phyloP scores from a whole-genome alignment of 2,329 filamentous ascomycete species.

The Anthostomella pinea region DNA sequence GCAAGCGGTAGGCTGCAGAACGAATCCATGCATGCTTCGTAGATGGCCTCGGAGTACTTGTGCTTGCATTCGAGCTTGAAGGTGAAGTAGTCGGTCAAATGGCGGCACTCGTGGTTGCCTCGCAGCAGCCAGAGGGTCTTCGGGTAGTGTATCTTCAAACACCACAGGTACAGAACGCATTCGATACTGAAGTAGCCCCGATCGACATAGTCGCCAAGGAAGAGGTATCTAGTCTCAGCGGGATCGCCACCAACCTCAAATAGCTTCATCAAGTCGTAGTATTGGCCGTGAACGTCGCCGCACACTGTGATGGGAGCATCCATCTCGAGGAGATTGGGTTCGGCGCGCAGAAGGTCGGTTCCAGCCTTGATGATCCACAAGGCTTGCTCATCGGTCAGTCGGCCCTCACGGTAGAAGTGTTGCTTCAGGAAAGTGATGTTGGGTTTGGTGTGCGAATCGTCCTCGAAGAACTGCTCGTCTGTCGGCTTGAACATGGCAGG shows the following conservation, averaged over 20 bases:
- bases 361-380: slow-evolving; percentile 91
- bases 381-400: slow-evolving; percentile 94
- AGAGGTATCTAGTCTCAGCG: slow-evolving; percentile 92
- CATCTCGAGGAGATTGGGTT: slow-evolving; percentile 98
- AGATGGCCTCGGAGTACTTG: slow-evolving; percentile 95
- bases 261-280: slow-evolving; percentile 99
- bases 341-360: slow-evolving; percentile 79
- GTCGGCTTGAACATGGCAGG: slow-evolving; percentile 90
- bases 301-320: slow-evolving; percentile 98
- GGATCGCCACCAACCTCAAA: slow-evolving; percentile 98
- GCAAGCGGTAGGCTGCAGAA: slow-evolving; percentile 93
- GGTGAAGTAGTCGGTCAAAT: slow-evolving; percentile 99
- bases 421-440: slow-evolving; percentile 94
- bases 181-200: slow-evolving; percentile 99
- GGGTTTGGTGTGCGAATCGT: slow-evolving; percentile 81
- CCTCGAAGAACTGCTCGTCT: slow-evolving; percentile 91
- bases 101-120: slow-evolving; percentile 97
- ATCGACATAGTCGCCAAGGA: slow-evolving; percentile 97
- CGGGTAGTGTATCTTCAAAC: slow-evolving; percentile 97
- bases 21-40: slow-evolving; percentile 97
- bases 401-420: slow-evolving; percentile 96
- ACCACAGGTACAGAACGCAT: slow-evolving; percentile 97
- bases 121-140: slow-evolving; percentile 95
- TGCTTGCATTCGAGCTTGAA: slow-evolving; percentile 99
- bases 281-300: slow-evolving; percentile 97